Evolutionary conservation across 768 basidiomycete genomes (phyloP), one percentile per base, ranked within the genome.

Genomic region (Boletus reticuloceps): DNA sequence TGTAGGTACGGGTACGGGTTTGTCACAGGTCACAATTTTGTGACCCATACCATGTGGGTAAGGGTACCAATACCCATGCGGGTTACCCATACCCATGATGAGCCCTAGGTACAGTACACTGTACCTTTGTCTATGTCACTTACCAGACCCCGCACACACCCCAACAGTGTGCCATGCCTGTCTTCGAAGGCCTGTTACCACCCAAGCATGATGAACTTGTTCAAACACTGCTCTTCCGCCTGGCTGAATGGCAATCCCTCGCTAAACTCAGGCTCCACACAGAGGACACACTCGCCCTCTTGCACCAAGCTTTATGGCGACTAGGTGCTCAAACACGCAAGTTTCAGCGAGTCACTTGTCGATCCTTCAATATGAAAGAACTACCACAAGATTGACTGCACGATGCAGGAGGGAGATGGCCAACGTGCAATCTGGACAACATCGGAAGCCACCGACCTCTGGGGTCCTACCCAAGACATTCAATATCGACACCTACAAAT

Each of bases 121-220:
- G 20, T 42, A 13, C 41, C n/a, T 7, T 41, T 12, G 40, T 10
- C 40, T 41, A 8, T 20, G 12, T 19, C 10, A 41, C 19, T 41
- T 7, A 41, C 40, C 22, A 13, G 25, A 25, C 25, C 4, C 11
- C 13, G 8, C 12, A 25, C 25, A 25, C 22, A 38, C n/a, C 8
- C 2, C 2, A 16, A 6, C 22, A 76, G 75, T 74, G 73, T 47
- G 60, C 71, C 0, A 64, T 77, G 3, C 76, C 77, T 0, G 71
- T 64, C 0, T 76, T 78, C 31, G 73, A 79, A 7, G 75, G 70
- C 4, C 65, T 80, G 0, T 58, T 78, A 1, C 66, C 64, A 5
- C 53, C 63, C 9, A 47, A 27, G 0, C 61, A 74, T 20, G 56
- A 75, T 1, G 17, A 20, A 1, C 46, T 60, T 3, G 47, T 74